Percentiles rank a stretch among this genome's conserved stretches.
phyloP scores from a whole-genome alignment of 495 filamentous ascomycete species.

The Lasiosphaeria miniovina region DNA sequence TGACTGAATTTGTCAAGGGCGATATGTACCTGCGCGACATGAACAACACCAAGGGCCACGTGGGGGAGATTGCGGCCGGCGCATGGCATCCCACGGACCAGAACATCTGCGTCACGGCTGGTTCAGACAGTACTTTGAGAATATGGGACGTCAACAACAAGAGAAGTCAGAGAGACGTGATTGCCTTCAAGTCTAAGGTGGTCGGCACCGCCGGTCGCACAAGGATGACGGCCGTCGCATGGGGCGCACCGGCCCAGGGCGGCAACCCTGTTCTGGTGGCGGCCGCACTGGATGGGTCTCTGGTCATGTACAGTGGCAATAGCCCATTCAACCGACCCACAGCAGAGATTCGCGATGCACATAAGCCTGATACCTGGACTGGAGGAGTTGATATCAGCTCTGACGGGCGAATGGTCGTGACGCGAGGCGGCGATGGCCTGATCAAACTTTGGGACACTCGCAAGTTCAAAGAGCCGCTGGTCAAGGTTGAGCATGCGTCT shows the following conservation, averaged over 20 bases:
- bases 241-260: constrained; percentile 76
- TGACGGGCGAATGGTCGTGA: constrained; percentile 86
- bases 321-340: constrained; percentile 82
- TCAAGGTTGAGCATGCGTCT: constrained; percentile 71
- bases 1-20: constrained; percentile 88
- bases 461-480: constrained; percentile 88
- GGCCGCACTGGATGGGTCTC: constrained; percentile 84
- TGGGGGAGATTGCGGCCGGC: constrained; percentile 82
- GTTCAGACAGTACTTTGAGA: constrained; percentile 87
- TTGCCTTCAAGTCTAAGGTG: constrained; percentile 87
- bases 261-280: constrained; percentile 75
- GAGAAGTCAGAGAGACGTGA: constrained; percentile 82
- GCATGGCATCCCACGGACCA: constrained; percentile 84
- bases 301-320: constrained; percentile 89
- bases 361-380: constrained; percentile 83
- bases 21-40: constrained; percentile 98
- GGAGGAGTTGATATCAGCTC: constrained; percentile 87
- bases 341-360: constrained; percentile 84
- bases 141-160: constrained; percentile 96
- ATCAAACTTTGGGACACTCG: constrained; percentile 93
- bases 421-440: constrained; percentile 79
- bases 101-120: constrained; percentile 82
- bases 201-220: constrained; percentile 85
- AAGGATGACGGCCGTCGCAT: constrained; percentile 88
- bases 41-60: constrained; percentile 93